Base-by-base conservation (phyloP, 2,329 filamentous ascomycete species). In the Diaporthe sp. region DNA sequence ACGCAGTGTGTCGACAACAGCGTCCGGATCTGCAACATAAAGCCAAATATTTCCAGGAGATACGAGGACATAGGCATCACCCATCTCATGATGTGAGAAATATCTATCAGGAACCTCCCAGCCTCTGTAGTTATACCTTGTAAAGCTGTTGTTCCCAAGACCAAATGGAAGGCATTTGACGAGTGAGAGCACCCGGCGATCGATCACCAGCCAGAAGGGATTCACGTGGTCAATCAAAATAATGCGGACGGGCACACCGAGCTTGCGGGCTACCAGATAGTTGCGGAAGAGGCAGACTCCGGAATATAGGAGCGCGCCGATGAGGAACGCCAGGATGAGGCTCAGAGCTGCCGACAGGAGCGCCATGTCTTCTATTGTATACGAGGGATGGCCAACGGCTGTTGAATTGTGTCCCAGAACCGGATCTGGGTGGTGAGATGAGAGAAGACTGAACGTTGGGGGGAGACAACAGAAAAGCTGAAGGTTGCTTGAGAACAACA, bases 171-270 rank as follows among this genome's bases (percentile, higher is more conserved):
- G 55, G 3, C 74, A 75, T 15, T 75, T 71, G 27, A 82, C 17
- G 12, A 79, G 19, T 2, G 74, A 37, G 0, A 81, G 50, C 9
- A 81, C 75, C 15, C 73, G 75, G 12, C 78, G 69, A 56, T 83
- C 80, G 0, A 81, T n/a, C 0, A 82, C 66, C 12, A 78, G 53
- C 81, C 81, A 83, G 32, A 83, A 75, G 1, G 79, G 79, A 50
- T 83, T 82, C 30, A 77, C 44, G 10, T 77, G 80, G 70, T 77
- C 77, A 72, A 83, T 79, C 30, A 78, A 79, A 17, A 83, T 79
- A 37, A 82, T 32, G 19, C 81, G 80, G 30, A 82, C 77, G 19
- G 79, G 81, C 6, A 81, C 61, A 12, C 81, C 80, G 27, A 82
- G 76, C 9, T 72, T 79, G 58, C 77, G 77, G 27, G 81, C 81